Evolutionary conservation across 768 basidiomycete species (phyloP).

Genomic region (Suillus subluteus): DNA sequence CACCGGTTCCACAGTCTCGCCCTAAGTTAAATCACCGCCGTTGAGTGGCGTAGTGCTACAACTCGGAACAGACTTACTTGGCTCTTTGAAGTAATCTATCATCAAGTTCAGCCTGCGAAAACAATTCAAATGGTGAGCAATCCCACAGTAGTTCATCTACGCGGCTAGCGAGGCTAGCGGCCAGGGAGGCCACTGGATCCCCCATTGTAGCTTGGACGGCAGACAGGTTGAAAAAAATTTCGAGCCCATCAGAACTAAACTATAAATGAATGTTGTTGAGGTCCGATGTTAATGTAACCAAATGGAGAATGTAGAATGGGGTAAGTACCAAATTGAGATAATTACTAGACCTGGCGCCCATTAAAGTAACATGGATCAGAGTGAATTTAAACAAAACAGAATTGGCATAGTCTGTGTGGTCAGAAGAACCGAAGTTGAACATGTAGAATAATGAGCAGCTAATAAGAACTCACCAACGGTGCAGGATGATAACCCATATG

Average conservation of each 20-base stretch:
- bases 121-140: neutral
- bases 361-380: too few relatives aligned
- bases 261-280: neutral
- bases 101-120: neutral
- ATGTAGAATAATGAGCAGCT: too few relatives aligned
- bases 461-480: too few relatives aligned
- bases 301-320: too few relatives aligned
- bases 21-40: neutral
- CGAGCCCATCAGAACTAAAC: neutral
- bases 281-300: neutral
- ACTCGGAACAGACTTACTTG: neutral
- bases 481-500: too few relatives aligned
- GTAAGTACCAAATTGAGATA: neutral
- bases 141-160: neutral
- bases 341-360: too few relatives aligned
- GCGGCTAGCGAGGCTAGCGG: neutral
- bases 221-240: constrained; percentile 3
- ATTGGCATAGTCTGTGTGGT: too few relatives aligned
- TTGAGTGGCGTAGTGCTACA: neutral
- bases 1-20: neutral
- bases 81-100: neutral
- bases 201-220: constrained; percentile 1
- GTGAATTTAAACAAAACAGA: too few relatives aligned
- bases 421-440: too few relatives aligned
- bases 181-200: neutral